Percentiles rank a stretch among this genome's conserved stretches.
Evolutionary conservation across 495 filamentous ascomycete genomes (phyloP).

Genomic region (Aspergillus saccharolyticus): DNA sequence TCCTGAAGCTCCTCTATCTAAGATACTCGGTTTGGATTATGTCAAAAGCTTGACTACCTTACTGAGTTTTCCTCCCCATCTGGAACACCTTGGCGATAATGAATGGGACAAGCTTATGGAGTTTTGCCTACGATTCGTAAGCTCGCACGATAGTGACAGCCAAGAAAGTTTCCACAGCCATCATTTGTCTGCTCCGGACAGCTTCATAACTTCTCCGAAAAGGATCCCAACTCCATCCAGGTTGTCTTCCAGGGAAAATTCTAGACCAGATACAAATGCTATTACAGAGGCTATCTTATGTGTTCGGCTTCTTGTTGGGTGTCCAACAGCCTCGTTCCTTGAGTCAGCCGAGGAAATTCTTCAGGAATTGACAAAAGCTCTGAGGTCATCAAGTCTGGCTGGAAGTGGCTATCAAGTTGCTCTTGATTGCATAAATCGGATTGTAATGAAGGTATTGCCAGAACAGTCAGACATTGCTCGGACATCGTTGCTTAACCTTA

Average conservation of each 20-base stretch:
- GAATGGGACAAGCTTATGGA: conserved; percentile 64
- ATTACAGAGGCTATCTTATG: conserved; percentile 59
- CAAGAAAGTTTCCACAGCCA: conserved; percentile 27
- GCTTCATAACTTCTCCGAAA: conserved; percentile 22
- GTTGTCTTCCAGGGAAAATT: conserved; percentile 26
- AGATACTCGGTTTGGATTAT: conserved; percentile 73
- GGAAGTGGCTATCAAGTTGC: conserved; percentile 62
- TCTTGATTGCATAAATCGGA: conserved; percentile 68
- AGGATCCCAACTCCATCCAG: conserved; percentile 30
- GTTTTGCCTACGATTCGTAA: conserved; percentile 52
- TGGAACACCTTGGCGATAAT: conserved; percentile 64
- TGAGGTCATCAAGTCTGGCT: conserved; percentile 54
- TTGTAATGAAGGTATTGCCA: conserved; percentile 59
- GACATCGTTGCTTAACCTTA: conserved; percentile 49
- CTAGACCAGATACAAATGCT: conserved; percentile 27
- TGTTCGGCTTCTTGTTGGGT: conserved; percentile 58
- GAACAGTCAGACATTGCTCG: conserved; percentile 61
- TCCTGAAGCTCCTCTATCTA: conserved; percentile 54
- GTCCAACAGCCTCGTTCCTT: conserved; percentile 67
- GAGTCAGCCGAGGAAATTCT: conserved; percentile 54
- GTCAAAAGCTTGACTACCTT: conserved; percentile 66
- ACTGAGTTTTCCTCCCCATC: conserved; percentile 67
- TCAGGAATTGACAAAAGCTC: conserved; percentile 52
- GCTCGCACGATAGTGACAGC: conserved; percentile 23
- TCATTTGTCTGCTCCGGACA: conserved; percentile 24